Percentiles rank a stretch among this genome's conserved stretches.
Conservation (phyloP, 2,329 filamentous ascomycete genomes). For the Trichoderma koningiopsis region DNA sequence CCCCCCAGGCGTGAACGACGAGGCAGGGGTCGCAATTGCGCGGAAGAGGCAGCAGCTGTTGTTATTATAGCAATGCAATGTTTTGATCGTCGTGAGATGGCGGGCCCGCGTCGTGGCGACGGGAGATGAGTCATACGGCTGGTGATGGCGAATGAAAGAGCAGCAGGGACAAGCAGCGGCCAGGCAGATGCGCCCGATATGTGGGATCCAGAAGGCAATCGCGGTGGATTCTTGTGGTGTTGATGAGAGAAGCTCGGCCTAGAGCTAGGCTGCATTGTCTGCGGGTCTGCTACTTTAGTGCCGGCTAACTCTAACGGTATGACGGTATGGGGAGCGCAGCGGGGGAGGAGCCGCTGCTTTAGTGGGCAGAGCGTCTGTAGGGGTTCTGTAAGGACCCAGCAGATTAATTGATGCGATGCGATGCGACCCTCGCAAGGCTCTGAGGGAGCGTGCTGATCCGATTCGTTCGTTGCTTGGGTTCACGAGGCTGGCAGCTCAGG, state of each 20-base stretch:
- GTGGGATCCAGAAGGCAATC: slow-evolving; percentile 7
- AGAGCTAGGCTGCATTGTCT: slow-evolving; percentile 10
- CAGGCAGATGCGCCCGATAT: slow-evolving; percentile 20
- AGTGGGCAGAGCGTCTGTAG: neutral
- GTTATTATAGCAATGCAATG: neutral
- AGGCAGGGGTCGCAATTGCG: slow-evolving; percentile 8
- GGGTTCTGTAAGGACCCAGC: neutral
- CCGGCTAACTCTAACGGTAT: neutral
- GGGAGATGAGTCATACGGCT: slow-evolving; percentile 17
- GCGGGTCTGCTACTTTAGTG: slow-evolving; percentile 22
- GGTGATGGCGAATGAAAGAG: neutral
- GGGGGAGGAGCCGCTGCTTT: neutral
- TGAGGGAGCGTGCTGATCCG: neutral
- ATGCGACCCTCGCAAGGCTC: neutral
- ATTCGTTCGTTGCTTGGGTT: neutral
- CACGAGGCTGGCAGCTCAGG: neutral
- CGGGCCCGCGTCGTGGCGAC: slow-evolving; percentile 1
- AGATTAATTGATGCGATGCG: neutral
- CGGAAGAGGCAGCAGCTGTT: slow-evolving; percentile 14
- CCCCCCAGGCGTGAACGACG: slow-evolving; percentile 6
- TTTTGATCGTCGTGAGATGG: slow-evolving; percentile 11
- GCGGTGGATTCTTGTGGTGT: neutral
- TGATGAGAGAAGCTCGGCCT: slow-evolving; percentile 11
- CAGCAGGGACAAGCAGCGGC: slow-evolving; percentile 4
- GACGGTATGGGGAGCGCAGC: neutral